phyloP scores from a whole-genome alignment of 2,329 filamentous ascomycete genomes.

The Xylogone sp. region DNA sequence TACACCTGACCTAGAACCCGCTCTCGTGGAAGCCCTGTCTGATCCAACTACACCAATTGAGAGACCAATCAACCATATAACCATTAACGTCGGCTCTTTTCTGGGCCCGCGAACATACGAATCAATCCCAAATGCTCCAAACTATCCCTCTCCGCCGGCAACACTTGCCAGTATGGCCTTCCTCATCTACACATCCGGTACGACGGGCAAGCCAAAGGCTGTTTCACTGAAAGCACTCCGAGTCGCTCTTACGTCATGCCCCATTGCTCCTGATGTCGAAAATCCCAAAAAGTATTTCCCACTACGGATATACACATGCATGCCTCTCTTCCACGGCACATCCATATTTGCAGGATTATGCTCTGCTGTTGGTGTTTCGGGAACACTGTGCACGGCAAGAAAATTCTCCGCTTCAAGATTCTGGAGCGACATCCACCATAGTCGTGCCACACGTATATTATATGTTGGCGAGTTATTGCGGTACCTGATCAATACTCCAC shows the following conservation, averaged over 20 bases:
- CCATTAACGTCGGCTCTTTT: slow-evolving; percentile 31
- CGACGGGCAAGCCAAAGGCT: slow-evolving; percentile 43
- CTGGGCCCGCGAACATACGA: neutral
- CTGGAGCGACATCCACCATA: slow-evolving; percentile 40
- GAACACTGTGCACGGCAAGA: slow-evolving; percentile 38
- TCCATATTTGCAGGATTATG: slow-evolving; percentile 41
- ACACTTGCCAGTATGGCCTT: slow-evolving; percentile 30
- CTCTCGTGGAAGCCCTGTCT: neutral
- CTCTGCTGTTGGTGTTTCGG: slow-evolving; percentile 34
- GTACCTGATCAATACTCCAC: slow-evolving; percentile 41
- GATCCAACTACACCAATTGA: neutral
- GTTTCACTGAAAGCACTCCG: slow-evolving; percentile 36
- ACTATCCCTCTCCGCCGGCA: slow-evolving; percentile 25
- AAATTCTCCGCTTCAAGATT: slow-evolving; percentile 43
- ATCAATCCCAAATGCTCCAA: slow-evolving; percentile 11
- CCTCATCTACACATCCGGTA: slow-evolving; percentile 45
- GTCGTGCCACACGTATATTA: slow-evolving; percentile 36
- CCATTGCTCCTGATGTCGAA: slow-evolving; percentile 30
- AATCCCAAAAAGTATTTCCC: slow-evolving; percentile 39
- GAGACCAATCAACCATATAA: slow-evolving; percentile 27
- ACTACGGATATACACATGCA: slow-evolving; percentile 41
- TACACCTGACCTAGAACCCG: neutral
- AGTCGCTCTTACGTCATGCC: slow-evolving; percentile 32
- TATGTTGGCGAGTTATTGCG: slow-evolving; percentile 47
- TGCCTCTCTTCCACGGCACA: slow-evolving; percentile 47